These are phyloP conservation scores for Ganoderma meredithae DNA, from an alignment of 1,284 basidiomycete genomes.

Conservation along the genomic window DNA sequence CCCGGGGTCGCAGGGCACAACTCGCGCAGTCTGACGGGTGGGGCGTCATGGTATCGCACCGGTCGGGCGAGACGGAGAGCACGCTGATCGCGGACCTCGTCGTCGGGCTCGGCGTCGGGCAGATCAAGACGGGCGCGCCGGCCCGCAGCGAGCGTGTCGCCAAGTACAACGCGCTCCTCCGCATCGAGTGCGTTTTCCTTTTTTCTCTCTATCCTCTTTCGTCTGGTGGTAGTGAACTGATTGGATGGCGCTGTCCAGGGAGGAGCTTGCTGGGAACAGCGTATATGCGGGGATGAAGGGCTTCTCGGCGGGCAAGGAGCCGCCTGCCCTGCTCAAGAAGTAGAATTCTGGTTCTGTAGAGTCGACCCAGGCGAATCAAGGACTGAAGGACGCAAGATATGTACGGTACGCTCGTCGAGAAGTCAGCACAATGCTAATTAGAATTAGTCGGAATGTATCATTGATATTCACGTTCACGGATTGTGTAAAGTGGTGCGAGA, in stretches of 20 bases:
- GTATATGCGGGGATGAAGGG: constrained; percentile 84
- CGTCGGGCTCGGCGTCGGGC: constrained; percentile 92
- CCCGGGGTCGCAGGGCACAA: constrained; percentile 73
- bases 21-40: constrained; percentile 96
- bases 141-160: constrained; percentile 94
- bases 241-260: constrained; percentile 54
- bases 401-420: no score
- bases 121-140: constrained; percentile 99
- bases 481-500: no score
- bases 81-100: constrained; percentile 97
- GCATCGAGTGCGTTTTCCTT: constrained; percentile 78
- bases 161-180: constrained; percentile 91
- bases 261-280: constrained; percentile 72
- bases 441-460: no score
- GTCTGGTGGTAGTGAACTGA: constrained; percentile 16
- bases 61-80: constrained; percentile 96
- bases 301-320: constrained; percentile 75
- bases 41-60: constrained; percentile 99
- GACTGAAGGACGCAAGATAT: no score
- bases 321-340: constrained; percentile 81
- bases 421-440: no score
- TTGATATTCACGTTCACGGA: no score
- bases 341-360: no score
- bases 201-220: no score
- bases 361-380: no score